These are phyloP conservation scores for Elsinoe australis DNA, from an alignment of 2,329 filamentous ascomycete genomes.

Conservation along the genomic window DNA sequence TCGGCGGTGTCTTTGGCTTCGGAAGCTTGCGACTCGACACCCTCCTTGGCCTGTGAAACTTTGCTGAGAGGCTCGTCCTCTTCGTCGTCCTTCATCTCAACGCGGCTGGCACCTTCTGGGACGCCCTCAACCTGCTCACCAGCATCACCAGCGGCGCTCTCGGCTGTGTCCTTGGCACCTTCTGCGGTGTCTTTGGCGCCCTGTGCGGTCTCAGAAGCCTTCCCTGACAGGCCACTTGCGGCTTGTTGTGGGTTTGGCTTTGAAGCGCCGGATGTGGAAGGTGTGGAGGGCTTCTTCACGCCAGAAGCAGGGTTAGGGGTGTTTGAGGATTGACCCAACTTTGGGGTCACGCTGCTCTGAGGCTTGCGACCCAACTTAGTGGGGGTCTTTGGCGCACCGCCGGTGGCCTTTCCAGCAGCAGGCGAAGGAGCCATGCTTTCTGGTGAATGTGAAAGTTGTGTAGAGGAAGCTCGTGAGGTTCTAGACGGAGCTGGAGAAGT, in stretches of 20 bases:
- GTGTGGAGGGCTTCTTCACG: slow-evolving; percentile 22
- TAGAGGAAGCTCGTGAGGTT: slow-evolving; percentile 30
- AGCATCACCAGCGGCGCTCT: slow-evolving; percentile 29
- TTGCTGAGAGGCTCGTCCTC: slow-evolving; percentile 38
- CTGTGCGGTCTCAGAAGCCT: slow-evolving; percentile 11
- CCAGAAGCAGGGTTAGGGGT: slow-evolving; percentile 25
- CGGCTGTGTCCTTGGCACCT: slow-evolving; percentile 24
- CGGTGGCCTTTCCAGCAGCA: slow-evolving; percentile 42
- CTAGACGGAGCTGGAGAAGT: slow-evolving; percentile 28
- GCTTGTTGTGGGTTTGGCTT: slow-evolving; percentile 29
- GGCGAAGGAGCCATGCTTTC: slow-evolving; percentile 44
- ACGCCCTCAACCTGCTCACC: slow-evolving; percentile 34
- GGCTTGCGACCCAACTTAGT: slow-evolving; percentile 44
- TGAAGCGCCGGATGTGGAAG: slow-evolving; percentile 14
- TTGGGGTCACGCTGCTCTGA: slow-evolving; percentile 31
- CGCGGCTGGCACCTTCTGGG: slow-evolving; percentile 29
- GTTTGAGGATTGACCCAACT: slow-evolving; percentile 34
- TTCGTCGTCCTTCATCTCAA: slow-evolving; percentile 33
- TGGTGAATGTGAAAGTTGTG: slow-evolving; percentile 24
- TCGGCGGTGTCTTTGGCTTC: slow-evolving; percentile 40
- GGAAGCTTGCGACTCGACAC: slow-evolving; percentile 39
- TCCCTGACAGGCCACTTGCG: slow-evolving; percentile 25
- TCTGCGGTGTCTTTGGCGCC: slow-evolving; percentile 28
- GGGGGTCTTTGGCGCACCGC: slow-evolving; percentile 43
- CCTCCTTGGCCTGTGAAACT: slow-evolving; percentile 41